Base-by-base conservation (phyloP, 495 filamentous ascomycete species). In the Neurospora pannonica region DNA sequence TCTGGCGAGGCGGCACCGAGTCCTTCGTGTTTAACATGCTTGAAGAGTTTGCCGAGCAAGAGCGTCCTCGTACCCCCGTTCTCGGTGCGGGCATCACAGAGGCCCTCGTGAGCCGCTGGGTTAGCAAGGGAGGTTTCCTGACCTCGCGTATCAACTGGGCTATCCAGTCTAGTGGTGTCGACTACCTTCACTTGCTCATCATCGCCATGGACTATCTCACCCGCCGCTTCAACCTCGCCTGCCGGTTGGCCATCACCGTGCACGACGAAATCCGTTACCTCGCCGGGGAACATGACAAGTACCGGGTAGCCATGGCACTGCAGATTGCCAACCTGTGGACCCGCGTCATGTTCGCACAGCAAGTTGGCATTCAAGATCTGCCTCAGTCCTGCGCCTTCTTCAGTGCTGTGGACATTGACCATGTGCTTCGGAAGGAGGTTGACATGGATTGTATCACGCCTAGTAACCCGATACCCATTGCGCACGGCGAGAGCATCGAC, bases 101-200 rank as follows among this genome's bases (percentile, higher is more conserved):
- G 81, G 96, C 96, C 0, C 85, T 99, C 19, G 94, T 95, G 90
- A 86, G 90, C 60, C 90, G 93, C 39, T 97, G 91, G 79, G 90
- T 98, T 77, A 94, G 89, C 81, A 94, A 92, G 78, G 95, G 95
- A 38, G 93, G 91, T 69, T 99, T 95, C 83, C 92, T 99, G 85
- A 97, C 97, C 3, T 96, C 92, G 40, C 90, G 96, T 21, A 97
- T 99, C 84, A 99, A 99, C 80, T 99, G 96, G 96, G 96, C 96
- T 24, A 98, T 99, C 75, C 96, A 99, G 77, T 97, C 94, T 3
- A 96, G 93, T 9, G 96, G 96, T 38, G 96, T 98, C 15, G 96
- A 99, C 83, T 99, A 99, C 82, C 89, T 99, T 13, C 96, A 99
- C 77, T 91, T 99, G 11, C 84, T 99, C 31, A 93, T 99, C 73